phyloP scores from a whole-genome alignment of 331 rosid species.

The Cucumis variabilis region DNA sequence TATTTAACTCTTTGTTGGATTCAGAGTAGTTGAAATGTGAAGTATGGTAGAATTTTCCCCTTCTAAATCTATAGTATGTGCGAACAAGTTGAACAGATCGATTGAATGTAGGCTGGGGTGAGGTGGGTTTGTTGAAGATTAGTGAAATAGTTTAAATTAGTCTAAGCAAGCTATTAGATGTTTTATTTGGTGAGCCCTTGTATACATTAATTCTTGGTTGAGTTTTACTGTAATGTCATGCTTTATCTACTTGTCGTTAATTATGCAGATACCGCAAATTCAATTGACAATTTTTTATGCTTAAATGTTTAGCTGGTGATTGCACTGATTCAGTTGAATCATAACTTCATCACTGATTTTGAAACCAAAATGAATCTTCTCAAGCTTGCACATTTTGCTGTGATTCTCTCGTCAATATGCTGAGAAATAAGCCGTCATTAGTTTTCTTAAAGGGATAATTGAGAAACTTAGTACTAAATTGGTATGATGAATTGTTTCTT shows the following conservation, averaged over 20 bases:
- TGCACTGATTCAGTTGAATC: conserved; percentile 89
- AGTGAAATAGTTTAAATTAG: neutral
- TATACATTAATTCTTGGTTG: neutral
- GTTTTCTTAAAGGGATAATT: conserved; percentile 84
- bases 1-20: too few species aligned
- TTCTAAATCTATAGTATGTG: neutral
- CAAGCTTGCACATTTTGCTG: conserved; percentile 99
- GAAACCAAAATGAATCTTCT: conserved; percentile 99
- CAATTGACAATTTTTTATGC: neutral
- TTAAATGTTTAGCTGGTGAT: conserved; percentile 80
- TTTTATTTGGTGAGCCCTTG: neutral
- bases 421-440: conserved; percentile 92
- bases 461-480: conserved; percentile 93
- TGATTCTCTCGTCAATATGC: conserved; percentile 93
- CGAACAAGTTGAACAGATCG: neutral
- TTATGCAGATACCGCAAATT: neutral
- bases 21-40: too few species aligned
- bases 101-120: neutral
- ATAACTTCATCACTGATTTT: conserved; percentile 97
- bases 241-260: neutral
- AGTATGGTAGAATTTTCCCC: too few species aligned
- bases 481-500: conserved; percentile 54
- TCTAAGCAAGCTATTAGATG: neutral
- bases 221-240: neutral
- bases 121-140: neutral